Conservation (phyloP, 441 rosid genomes). For the Brassica hybrid region DNA sequence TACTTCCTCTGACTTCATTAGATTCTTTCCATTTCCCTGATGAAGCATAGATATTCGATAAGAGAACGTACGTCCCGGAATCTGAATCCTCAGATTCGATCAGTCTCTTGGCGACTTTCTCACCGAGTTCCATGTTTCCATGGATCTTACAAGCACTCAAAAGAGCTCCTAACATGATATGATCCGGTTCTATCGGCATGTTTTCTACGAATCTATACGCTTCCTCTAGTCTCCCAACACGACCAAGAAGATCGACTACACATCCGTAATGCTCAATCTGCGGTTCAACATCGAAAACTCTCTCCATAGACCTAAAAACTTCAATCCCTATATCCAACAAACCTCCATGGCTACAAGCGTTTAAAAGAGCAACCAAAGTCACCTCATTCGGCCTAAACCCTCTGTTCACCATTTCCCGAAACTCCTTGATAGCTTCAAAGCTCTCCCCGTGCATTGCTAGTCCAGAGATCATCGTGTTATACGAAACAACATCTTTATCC, state of each 20-base stretch:
- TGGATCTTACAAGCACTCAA: slow-evolving; percentile 58
- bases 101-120: slow-evolving; percentile 44
- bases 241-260: slow-evolving; percentile 61
- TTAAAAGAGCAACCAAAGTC: slow-evolving; percentile 54
- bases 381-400: slow-evolving; percentile 49
- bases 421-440: slow-evolving; percentile 47
- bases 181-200: slow-evolving; percentile 51
- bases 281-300: slow-evolving; percentile 47
- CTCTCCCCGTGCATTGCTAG: slow-evolving; percentile 58
- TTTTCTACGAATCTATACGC: slow-evolving; percentile 45
- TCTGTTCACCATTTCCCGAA: slow-evolving; percentile 45
- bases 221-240: slow-evolving; percentile 48
- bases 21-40: slow-evolving; percentile 57
- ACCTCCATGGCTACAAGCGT: slow-evolving; percentile 63
- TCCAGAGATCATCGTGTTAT: slow-evolving; percentile 56
- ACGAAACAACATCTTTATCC: slow-evolving; percentile 49
- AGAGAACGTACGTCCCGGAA: slow-evolving; percentile 51
- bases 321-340: slow-evolving; percentile 53
- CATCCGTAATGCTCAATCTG: slow-evolving; percentile 64
- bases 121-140: slow-evolving; percentile 50
- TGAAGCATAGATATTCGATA: slow-evolving; percentile 52
- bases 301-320: slow-evolving; percentile 50
- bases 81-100: slow-evolving; percentile 42
- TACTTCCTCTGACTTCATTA: slow-evolving; percentile 44
- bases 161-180: slow-evolving; percentile 54